These are phyloP conservation scores for Macadamia tetraphylla DNA, from an alignment of 164 flowering plant genomes.

Conservation along the genomic window DNA sequence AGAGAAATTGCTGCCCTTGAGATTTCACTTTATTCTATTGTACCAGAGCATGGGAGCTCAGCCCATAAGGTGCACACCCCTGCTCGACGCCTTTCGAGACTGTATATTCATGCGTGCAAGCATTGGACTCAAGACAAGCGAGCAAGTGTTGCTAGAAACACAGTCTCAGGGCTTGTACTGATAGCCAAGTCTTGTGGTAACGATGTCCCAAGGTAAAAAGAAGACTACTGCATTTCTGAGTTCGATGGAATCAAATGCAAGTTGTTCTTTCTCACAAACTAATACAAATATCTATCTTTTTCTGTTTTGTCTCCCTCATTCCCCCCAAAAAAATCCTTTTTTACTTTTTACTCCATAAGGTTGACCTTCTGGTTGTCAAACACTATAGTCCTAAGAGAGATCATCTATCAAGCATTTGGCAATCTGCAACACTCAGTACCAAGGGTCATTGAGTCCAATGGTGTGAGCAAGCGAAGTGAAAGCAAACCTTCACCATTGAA, in stretches of 20 bases:
- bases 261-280: conserved; percentile 4
- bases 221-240: conserved; percentile 3
- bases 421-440: conserved; percentile 44
- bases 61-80: conserved; percentile 98
- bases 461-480: conserved; percentile 32
- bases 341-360: conserved; percentile 34
- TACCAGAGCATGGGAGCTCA: conserved; percentile 96
- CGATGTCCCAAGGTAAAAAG: conserved; percentile 82
- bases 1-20: conserved; percentile 97
- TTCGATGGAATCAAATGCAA: neutral
- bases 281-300: neutral
- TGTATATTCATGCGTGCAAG: conserved; percentile 92
- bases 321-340: neutral
- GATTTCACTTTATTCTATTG: conserved; percentile 87
- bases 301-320: too few species aligned
- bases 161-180: conserved; percentile 86
- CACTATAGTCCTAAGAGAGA: conserved; percentile 79
- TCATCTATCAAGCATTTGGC: conserved; percentile 79
- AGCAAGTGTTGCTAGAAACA: conserved; percentile 80
- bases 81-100: conserved; percentile 93
- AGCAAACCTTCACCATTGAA: conserved; percentile 34
- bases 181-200: conserved; percentile 85
- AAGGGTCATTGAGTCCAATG: conserved; percentile 39
- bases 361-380: conserved; percentile 96
- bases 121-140: conserved; percentile 75